A percentile compares a stretch with the other conserved stretches of the same genome.
Conservation (phyloP, 2,329 filamentous ascomycete species). For the Colletotrichum lini region DNA sequence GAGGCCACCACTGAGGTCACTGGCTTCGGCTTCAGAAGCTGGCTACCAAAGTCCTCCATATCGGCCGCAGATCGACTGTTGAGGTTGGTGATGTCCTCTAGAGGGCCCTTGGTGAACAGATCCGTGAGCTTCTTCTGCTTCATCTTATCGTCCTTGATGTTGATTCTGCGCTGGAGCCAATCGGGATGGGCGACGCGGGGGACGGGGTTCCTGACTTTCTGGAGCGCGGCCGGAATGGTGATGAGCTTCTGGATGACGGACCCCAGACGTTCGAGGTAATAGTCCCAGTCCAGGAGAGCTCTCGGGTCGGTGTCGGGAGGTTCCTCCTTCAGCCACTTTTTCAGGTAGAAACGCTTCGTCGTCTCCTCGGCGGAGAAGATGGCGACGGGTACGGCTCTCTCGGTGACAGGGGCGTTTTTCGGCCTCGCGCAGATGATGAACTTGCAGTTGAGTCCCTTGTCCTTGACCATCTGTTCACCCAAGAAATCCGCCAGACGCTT, state of each 20-base stretch:
- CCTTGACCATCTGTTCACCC: conserved; percentile 98
- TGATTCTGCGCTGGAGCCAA: conserved; percentile 94
- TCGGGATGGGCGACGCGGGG: conserved; percentile 95
- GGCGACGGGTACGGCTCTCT: conserved; percentile 92
- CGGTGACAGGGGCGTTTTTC: conserved; percentile 91
- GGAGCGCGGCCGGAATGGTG: conserved; percentile 95
- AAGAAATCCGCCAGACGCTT: conserved; percentile 95
- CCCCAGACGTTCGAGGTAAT: conserved; percentile 94
- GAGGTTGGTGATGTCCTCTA: conserved; percentile 81
- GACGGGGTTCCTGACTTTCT: conserved; percentile 95
- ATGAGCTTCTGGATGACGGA: conserved; percentile 99
- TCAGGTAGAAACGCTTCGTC: conserved; percentile 89
- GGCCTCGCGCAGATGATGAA: conserved; percentile 96
- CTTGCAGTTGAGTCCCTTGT: conserved; percentile 99
- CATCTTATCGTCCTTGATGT: conserved; percentile 95
- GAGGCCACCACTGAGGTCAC: conserved; percentile 67
- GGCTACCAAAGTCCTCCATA: conserved; percentile 85
- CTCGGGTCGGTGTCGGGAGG: conserved; percentile 92
- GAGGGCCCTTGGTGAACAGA: conserved; percentile 81
- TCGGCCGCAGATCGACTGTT: conserved; percentile 72
- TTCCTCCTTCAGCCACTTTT: conserved; percentile 97
- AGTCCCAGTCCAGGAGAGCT: conserved; percentile 94
- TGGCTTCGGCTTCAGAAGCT: conserved; percentile 76
- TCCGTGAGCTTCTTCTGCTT: conserved; percentile 99
- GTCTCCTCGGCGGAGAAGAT: conserved; percentile 96